Evolutionary conservation across 768 basidiomycete species (phyloP).

Genomic region (Boletus huronensis): DNA sequence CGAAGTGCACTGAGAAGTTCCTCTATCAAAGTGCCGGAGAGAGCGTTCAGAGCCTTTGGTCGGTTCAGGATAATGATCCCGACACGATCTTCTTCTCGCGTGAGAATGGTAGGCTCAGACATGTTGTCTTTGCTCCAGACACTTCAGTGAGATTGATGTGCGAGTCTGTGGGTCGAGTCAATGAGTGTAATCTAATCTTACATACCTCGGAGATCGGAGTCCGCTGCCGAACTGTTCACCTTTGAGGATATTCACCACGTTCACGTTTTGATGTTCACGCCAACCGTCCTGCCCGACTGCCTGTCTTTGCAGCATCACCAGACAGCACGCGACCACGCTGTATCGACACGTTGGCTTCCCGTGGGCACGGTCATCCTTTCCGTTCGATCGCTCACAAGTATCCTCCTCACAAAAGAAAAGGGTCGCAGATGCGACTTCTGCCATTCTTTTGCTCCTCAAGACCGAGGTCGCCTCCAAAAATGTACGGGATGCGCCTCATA

Average conservation of each 20-base stretch:
- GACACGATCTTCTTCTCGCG: slow-evolving; percentile 21
- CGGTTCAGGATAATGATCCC: slow-evolving; percentile 77
- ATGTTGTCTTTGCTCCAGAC: slow-evolving; percentile 4
- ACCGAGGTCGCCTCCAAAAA: slow-evolving; percentile 38
- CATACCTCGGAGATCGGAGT: slow-evolving; percentile 1
- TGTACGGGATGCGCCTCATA: slow-evolving; percentile 68
- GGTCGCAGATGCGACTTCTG: slow-evolving; percentile 67
- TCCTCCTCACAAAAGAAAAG: slow-evolving; percentile 55
- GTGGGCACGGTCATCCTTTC: slow-evolving; percentile 52
- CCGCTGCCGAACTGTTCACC: background rate
- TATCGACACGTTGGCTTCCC: slow-evolving; percentile 37
- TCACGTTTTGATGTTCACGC: slow-evolving; percentile 5
- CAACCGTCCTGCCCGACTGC: slow-evolving; percentile 4
- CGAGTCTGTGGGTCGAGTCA: background rate
- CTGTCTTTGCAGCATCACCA: slow-evolving; percentile 41
- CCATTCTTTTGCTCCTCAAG: slow-evolving; percentile 35
- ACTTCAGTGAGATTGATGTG: background rate
- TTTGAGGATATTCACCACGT: background rate
- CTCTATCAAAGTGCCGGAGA: slow-evolving; percentile 70
- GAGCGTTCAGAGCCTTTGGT: slow-evolving; percentile 83
- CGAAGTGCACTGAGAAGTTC: slow-evolving; percentile 76
- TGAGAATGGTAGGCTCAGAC: slow-evolving; percentile 24
- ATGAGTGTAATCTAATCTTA: slow-evolving; percentile 7
- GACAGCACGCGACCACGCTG: slow-evolving; percentile 48
- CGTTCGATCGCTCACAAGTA: slow-evolving; percentile 41